Conservation (phyloP, 2,329 filamentous ascomycete genomes). For the Alternaria triticimaculans region DNA sequence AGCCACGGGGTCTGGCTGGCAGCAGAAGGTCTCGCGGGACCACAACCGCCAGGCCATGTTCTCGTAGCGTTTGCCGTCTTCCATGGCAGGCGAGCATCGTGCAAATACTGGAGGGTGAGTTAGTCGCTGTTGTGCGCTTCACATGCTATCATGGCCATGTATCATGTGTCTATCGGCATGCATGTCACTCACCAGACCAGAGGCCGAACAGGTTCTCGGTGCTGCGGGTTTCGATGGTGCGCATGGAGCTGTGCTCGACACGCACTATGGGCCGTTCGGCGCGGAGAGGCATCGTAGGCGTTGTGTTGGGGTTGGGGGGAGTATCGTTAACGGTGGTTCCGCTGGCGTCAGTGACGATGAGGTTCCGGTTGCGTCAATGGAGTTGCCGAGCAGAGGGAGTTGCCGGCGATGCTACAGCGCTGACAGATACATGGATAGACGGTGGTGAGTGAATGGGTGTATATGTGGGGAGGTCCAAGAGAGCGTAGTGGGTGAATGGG, state of each 20-base stretch:
- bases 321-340: slow-evolving; percentile 2
- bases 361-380: slow-evolving; percentile 31
- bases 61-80: slow-evolving; percentile 89
- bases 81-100: slow-evolving; percentile 90
- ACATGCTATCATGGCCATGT: not conserved
- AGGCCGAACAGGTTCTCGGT: slow-evolving; percentile 94
- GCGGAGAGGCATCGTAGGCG: slow-evolving; percentile 75
- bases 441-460: not conserved
- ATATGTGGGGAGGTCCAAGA: not conserved
- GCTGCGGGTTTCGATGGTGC: slow-evolving; percentile 92
- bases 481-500: not conserved
- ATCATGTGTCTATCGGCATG: not conserved
- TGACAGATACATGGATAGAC: slow-evolving; percentile 27
- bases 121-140: slow-evolving; percentile 20
- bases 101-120: slow-evolving; percentile 74
- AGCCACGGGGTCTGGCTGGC: slow-evolving; percentile 64
- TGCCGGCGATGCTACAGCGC: slow-evolving; percentile 30
- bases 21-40: slow-evolving; percentile 93
- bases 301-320: not conserved
- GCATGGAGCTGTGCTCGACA: slow-evolving; percentile 88
- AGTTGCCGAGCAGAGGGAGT: slow-evolving; percentile 25
- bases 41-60: slow-evolving; percentile 94
- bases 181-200: slow-evolving; percentile 80
- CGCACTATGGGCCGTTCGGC: slow-evolving; percentile 86
- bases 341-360: slow-evolving; percentile 15